Base-by-base conservation (phyloP, 768 basidiomycete species). In the Russula emetica region DNA sequence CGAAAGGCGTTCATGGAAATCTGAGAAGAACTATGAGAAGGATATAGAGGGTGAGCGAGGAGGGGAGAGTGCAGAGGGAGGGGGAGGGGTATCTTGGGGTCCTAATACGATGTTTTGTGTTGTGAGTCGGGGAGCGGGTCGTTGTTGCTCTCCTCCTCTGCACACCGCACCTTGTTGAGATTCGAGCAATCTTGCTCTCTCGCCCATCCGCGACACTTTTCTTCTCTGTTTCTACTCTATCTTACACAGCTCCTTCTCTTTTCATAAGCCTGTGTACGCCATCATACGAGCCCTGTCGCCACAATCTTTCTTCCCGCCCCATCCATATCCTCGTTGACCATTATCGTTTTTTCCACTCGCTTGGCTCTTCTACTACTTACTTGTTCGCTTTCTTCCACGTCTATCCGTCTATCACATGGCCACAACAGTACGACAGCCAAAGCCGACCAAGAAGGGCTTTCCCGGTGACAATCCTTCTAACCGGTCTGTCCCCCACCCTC, bases 381-480 rank as follows among this genome's bases (percentile, higher is more conserved):
- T 69, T 57, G 64, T 71, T 62, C 74, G 72, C 45, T 74, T 74
- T 70, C 71, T 13, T 74, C 70, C 61, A 53, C 61, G 49, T 70
- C 67, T 68, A 67, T 63, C 58, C 69, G 67, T 58, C 55, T 61
- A 58, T 65, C 62, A 58, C 66, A 70, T 60, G 64, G 63, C 67
- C 54, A 42, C 64, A 56, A 61, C 67, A 60, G 65, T 67, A 70
- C 80, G 88, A 74, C 85, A 82, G 75, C 72, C 81, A 68, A 90
- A 88, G 76, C 79, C 81, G 59, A 71, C 80, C 64, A 83, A 83
- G 76, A 90, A 85, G 74, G 85, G 84, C 56, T 76, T 78, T 68
- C 77, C 83, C 67, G 87, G 88, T 69, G 65, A 63, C 32, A 60
- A 58, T 40, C 75, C 81, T 60, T 59, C 73, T 66, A 67, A 77